Base-by-base conservation (phyloP, 495 filamentous ascomycete species). In the Lophium mytilinum region DNA sequence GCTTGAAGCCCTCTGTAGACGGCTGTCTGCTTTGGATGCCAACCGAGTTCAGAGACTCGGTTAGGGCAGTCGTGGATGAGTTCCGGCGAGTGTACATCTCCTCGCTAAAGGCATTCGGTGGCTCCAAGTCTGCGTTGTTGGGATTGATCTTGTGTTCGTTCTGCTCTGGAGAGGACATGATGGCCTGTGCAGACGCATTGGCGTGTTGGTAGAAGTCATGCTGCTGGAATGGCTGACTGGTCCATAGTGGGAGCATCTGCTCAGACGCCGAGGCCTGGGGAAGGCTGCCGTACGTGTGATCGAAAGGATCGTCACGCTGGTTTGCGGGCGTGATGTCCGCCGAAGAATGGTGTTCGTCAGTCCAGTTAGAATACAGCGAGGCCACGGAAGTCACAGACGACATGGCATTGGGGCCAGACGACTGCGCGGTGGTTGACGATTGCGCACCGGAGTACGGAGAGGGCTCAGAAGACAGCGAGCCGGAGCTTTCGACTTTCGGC, bases 401-500 rank as follows among this genome's bases (percentile, higher is more conserved):
- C 50, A 52, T 37, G 4, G 51, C 52, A 40, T 60, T 57, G 8
- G 41, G 52, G 19, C 52, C 63, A 33, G 63, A 61, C 5, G 62
- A 66, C 39, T 62, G 59, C 8, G 55, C 53, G 0, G 63, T 62
- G 10, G 51, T 30, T 2, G 47, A 50, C 11, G 63, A 62, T 34
- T 56, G 63, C 21, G 59, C 46, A n/a, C 63, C 63, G 14, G 63
- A 66, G 58, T 62, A 66, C 8, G 63, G 63, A 8, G 63, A 66
- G 1, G 47, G 59, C 33, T 62, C 63, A 4, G 63, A 58, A 14
- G 63, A 66, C 9, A 62, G 8, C 6, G 59, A 59, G 7, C 52
- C 63, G 5, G 52, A 39, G 37, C 59, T 60, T 12, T 66, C 53
- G 46, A 58, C 58, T 33, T 30, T 47, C 15, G 58, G 50, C 18